Evolutionary conservation across 164 flowering plant genomes (phyloP).

Genomic region (Warburgia ugandensis): DNA sequence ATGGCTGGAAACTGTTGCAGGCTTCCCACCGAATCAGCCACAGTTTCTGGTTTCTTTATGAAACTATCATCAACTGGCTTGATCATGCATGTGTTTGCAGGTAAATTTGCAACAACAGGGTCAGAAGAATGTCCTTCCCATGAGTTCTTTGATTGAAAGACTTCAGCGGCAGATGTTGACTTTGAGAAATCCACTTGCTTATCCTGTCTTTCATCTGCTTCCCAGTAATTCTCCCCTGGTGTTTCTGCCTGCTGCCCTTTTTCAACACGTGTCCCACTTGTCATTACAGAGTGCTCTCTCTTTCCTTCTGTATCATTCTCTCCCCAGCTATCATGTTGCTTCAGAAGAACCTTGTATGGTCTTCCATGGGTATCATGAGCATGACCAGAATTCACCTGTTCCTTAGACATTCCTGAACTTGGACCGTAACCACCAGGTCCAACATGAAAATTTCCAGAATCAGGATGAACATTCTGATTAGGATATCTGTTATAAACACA

Average conservation of each 20-base stretch:
- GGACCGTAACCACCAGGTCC: constrained; percentile 44
- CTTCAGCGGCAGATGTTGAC: constrained; percentile 18
- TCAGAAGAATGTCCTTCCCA: constrained; percentile 17
- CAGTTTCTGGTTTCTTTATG: constrained; percentile 24
- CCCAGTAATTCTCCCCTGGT: constrained; percentile 34
- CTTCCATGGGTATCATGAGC: constrained; percentile 33
- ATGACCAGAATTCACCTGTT: constrained; percentile 42
- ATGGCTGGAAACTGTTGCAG: constrained; percentile 16
- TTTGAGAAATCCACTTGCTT: constrained; percentile 29
- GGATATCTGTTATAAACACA: constrained; percentile 44
- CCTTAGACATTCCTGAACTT: constrained; percentile 24
- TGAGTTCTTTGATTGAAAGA: constrained; percentile 15
- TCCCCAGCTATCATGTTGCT: constrained; percentile 57
- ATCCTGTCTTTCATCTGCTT: constrained; percentile 27
- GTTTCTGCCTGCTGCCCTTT: constrained; percentile 20
- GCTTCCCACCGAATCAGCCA: constrained; percentile 9
- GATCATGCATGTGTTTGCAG: constrained; percentile 19
- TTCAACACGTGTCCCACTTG: constrained; percentile 18
- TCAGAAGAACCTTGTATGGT: constrained; percentile 54
- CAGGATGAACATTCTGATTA: constrained; percentile 38
- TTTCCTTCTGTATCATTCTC: constrained; percentile 38
- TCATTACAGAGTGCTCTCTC: constrained; percentile 26
- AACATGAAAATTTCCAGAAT: constrained; percentile 35
- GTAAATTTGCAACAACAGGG: constrained; percentile 16
- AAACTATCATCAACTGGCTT: constrained; percentile 25